Percentiles rank a stretch among this genome's conserved stretches.
phyloP scores from a whole-genome alignment of 1,139 yeast species.

The Hansenula anomala region DNA sequence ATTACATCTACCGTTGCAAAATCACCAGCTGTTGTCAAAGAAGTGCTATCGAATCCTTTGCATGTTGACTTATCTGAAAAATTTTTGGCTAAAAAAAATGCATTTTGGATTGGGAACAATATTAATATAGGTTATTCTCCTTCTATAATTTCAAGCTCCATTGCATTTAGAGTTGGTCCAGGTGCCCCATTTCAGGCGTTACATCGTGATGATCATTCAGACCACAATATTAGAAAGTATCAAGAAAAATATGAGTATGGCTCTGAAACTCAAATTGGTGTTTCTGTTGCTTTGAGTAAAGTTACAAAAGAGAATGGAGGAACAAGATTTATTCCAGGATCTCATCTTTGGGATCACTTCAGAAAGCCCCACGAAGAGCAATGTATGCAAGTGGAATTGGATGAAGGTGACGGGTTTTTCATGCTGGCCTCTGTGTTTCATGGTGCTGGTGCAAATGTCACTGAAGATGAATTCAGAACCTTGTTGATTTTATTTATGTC shows the following conservation, averaged over 20 bases:
- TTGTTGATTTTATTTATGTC: slow-evolving; percentile 25
- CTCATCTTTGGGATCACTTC: slow-evolving; percentile 26
- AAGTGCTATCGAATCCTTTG: slow-evolving; percentile 16
- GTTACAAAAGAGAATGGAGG: slow-evolving; percentile 25
- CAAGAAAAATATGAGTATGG: slow-evolving; percentile 17
- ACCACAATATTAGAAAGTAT: slow-evolving; percentile 20
- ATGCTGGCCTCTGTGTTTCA: slow-evolving; percentile 27
- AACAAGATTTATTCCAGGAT: slow-evolving; percentile 25
- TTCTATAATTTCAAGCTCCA: slow-evolving; percentile 23
- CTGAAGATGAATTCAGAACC: slow-evolving; percentile 23
- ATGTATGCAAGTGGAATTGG: slow-evolving; percentile 23
- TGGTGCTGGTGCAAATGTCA: slow-evolving; percentile 25
- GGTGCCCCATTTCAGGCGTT: slow-evolving; percentile 22
- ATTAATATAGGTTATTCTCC: slow-evolving; percentile 19
- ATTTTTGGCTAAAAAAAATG: slow-evolving; percentile 18
- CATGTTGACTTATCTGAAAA: slow-evolving; percentile 14
- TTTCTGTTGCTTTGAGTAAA: slow-evolving; percentile 18
- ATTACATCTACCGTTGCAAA: slow-evolving; percentile 21
- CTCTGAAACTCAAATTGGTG: slow-evolving; percentile 21
- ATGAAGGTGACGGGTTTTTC: slow-evolving; percentile 27
- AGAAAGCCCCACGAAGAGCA: slow-evolving; percentile 24
- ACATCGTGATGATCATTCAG: slow-evolving; percentile 25
- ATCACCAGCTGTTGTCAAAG: slow-evolving; percentile 20
- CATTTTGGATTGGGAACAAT: slow-evolving; percentile 23
- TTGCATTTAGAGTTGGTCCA: slow-evolving; percentile 27